phyloP scores from a whole-genome alignment of 495 filamentous ascomycete genomes.

The Aspergillus steynii region DNA sequence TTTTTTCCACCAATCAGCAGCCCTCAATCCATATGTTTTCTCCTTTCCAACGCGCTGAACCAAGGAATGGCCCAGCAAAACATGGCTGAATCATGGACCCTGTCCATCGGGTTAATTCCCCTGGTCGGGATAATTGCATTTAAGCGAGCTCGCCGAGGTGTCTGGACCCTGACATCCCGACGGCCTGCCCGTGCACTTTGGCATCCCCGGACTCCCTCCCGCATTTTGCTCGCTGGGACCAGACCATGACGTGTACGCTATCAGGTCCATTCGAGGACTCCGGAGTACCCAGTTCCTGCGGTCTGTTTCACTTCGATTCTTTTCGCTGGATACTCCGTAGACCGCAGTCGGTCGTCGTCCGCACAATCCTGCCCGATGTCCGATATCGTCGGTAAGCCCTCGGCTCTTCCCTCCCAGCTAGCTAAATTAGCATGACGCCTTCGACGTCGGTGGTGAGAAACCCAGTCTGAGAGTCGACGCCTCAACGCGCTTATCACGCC shows the following conservation, averaged over 20 bases:
- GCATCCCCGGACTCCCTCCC: not conserved
- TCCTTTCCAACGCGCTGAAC: no score
- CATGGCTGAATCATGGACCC: no score
- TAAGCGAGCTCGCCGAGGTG: not conserved
- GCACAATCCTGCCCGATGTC: not conserved
- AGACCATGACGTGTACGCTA: not conserved
- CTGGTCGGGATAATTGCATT: not conserved
- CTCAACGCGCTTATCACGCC: not conserved
- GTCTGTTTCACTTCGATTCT: not conserved
- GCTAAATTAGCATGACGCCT: not conserved
- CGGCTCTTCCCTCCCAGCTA: not conserved
- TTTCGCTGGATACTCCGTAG: no score
- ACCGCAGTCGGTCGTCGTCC: no score
- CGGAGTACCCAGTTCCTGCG: not conserved
- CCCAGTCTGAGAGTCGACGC: not conserved
- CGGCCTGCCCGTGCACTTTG: not conserved
- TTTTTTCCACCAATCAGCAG: not conserved
- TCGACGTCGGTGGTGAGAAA: not conserved
- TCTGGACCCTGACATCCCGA: not conserved
- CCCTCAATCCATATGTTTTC: not conserved
- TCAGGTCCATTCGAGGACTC: no score
- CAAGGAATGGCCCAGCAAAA: no score
- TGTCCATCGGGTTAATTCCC: not conserved
- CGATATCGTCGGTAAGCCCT: not conserved
- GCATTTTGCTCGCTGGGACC: not conserved